Conservation (phyloP, 345 rosid genomes). For the Salix suchowensis region DNA sequence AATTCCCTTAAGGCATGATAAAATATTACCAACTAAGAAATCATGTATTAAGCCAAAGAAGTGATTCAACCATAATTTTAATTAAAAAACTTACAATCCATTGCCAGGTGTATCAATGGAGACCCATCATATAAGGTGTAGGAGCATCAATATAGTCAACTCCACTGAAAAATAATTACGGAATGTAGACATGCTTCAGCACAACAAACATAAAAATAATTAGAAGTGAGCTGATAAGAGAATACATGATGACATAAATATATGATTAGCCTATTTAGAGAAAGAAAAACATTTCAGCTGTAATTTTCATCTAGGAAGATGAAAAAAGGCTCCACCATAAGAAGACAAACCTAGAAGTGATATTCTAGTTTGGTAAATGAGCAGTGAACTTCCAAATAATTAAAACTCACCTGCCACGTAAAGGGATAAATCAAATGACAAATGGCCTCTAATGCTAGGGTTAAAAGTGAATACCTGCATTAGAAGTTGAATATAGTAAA, state of each 20-base stretch:
- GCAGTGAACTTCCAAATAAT: not conserved
- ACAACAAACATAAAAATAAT: constrained; percentile 51
- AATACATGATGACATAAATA: constrained; percentile 3
- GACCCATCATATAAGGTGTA: constrained; percentile 99
- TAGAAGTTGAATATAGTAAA: too few relatives aligned
- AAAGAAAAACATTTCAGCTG: not conserved
- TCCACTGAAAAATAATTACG: constrained; percentile 99
- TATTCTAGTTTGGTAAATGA: not conserved
- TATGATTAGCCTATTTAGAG: not conserved
- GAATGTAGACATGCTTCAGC: constrained; percentile 99
- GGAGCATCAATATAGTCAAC: constrained; percentile 89
- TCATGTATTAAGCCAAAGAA: constrained; percentile 1
- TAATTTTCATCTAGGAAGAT: constrained; percentile 6
- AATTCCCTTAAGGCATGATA: not conserved
- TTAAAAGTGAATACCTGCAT: too few relatives aligned
- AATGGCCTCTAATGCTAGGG: constrained; percentile 61
- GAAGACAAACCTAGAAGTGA: not conserved
- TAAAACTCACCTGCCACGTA: constrained; percentile 81
- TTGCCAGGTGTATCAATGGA: constrained; percentile 89
- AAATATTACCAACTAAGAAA: constrained; percentile 1
- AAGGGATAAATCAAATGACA: constrained; percentile 97
- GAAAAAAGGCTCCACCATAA: not conserved
- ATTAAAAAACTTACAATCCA: constrained; percentile 72
- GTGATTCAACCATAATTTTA: not conserved
- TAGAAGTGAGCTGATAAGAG: constrained; percentile 29